These are phyloP conservation scores for Entoloma clypeatum DNA, from an alignment of 1,284 basidiomycete genomes.

Conservation along the genomic window DNA sequence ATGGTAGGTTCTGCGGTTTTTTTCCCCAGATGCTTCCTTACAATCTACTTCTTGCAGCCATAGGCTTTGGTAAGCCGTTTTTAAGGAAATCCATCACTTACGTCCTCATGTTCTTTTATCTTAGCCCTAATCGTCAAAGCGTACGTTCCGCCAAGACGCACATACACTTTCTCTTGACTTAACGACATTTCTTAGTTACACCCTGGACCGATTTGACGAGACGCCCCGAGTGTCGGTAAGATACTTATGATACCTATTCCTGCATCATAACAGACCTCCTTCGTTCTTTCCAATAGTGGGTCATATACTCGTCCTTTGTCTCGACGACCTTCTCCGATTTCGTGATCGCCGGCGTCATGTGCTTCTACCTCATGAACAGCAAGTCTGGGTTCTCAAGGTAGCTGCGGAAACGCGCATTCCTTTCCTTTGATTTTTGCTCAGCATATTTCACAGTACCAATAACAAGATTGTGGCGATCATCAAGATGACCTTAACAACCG, in stretches of 20 bases:
- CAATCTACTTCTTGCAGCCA: conserved; percentile 6
- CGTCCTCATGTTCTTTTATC: not conserved
- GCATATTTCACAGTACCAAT: conserved; percentile 18
- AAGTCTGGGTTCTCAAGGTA: conserved; percentile 24
- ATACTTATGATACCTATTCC: not conserved
- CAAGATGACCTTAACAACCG: conserved; percentile 23
- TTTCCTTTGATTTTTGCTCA: not conserved
- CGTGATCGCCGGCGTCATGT: conserved; percentile 26
- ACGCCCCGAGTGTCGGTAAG: conserved; percentile 16
- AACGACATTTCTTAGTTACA: conserved; percentile 14
- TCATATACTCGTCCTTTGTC: conserved; percentile 24
- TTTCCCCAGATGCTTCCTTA: not conserved
- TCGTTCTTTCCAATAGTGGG: conserved; percentile 18
- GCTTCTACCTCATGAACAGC: conserved; percentile 26
- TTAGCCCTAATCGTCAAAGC: conserved; percentile 20
- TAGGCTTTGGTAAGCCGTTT: conserved; percentile 16
- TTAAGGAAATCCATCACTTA: not conserved
- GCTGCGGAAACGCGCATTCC: not conserved
- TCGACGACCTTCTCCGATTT: conserved; percentile 26
- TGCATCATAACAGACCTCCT: not conserved
- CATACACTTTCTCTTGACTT: not conserved
- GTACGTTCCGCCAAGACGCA: conserved; percentile 8
- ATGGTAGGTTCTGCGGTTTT: conserved; percentile 16
- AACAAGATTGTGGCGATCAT: conserved; percentile 23
- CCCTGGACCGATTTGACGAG: conserved; percentile 15